A percentile compares a stretch with the other conserved stretches of the same genome.
Conservation (phyloP, 345 rosid species). For the Brassica napus region DNA sequence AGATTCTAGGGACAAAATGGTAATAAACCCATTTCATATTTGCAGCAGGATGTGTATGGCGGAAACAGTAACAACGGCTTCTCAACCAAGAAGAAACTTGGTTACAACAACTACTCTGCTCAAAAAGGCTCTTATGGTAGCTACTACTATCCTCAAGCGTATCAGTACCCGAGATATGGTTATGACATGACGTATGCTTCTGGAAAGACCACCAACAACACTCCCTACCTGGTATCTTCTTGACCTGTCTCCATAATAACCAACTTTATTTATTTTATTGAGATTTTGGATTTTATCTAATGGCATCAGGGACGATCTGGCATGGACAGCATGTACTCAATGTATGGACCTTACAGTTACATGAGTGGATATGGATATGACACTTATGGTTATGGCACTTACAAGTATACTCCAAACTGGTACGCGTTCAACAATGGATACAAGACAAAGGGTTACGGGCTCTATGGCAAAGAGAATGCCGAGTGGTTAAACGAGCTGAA, state of each 20-base stretch:
- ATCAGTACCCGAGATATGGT: constrained; percentile 53
- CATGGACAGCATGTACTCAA: constrained; percentile 54
- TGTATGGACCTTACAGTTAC: constrained; percentile 57
- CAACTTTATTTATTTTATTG: neutral
- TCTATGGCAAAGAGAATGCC: constrained; percentile 56
- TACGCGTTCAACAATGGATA: constrained; percentile 44
- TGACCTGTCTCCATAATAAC: neutral
- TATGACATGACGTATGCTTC: constrained; percentile 51
- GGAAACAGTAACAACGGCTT: neutral
- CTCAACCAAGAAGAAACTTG: constrained; percentile 34
- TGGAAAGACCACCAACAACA: constrained; percentile 53
- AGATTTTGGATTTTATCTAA: neutral
- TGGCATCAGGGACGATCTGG: constrained; percentile 46
- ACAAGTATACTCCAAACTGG: constrained; percentile 64
- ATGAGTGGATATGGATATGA: constrained; percentile 49
- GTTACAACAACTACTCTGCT: constrained; percentile 4
- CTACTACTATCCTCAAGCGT: constrained; percentile 38
- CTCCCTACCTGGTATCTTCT: constrained; percentile 47
- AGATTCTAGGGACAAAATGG: neutral
- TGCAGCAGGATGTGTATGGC: constrained; percentile 10
- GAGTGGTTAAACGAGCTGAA: constrained; percentile 78
- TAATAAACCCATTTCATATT: neutral
- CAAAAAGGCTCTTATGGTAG: constrained; percentile 44
- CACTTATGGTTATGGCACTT: constrained; percentile 52
- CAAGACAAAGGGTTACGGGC: constrained; percentile 45